These are phyloP conservation scores for Paraurostyla sp. DNA, from an alignment of 73 alveolate genomes.

Conservation along the genomic window DNA sequence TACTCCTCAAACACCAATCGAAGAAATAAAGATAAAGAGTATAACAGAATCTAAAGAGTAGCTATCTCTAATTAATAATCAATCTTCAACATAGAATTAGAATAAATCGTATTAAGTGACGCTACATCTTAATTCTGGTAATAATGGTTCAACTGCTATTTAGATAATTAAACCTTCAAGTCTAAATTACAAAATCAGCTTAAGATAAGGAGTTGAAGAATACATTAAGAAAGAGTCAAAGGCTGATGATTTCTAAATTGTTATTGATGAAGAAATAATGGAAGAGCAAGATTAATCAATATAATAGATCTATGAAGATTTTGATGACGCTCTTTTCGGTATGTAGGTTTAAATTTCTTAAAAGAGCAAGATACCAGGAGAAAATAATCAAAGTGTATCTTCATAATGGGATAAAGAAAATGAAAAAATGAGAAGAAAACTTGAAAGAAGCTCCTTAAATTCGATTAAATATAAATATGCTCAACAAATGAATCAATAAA, in stretches of 20 bases:
- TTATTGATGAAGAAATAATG: slow-evolving; percentile 20
- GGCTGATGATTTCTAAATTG: slow-evolving; percentile 20
- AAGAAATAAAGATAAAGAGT: not conserved
- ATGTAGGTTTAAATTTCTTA: not conserved
- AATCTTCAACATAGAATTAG: not conserved
- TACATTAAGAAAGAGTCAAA: slow-evolving; percentile 44
- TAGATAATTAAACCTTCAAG: slow-evolving; percentile 49
- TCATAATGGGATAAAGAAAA: slow-evolving; percentile 48
- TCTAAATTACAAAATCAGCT: slow-evolving; percentile 34
- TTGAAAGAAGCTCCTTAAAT: slow-evolving; percentile 21
- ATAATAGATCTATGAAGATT: not conserved
- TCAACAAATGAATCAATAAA: not conserved
- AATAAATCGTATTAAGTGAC: no score
- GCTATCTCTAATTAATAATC: not conserved
- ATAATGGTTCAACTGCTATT: no score
- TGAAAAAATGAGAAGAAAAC: slow-evolving; percentile 29
- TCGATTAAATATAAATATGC: slow-evolving; percentile 43
- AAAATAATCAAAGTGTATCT: no score
- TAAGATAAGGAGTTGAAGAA: slow-evolving; percentile 48
- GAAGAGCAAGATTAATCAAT: not conserved
- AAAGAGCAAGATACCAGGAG: not conserved
- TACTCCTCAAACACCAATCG: not conserved
- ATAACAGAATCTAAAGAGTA: no score
- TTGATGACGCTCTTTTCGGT: slow-evolving; percentile 38
- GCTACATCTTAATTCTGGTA: no score